Base-by-base conservation (phyloP, 441 rosid genomes). In the Erysimum cheiri region DNA sequence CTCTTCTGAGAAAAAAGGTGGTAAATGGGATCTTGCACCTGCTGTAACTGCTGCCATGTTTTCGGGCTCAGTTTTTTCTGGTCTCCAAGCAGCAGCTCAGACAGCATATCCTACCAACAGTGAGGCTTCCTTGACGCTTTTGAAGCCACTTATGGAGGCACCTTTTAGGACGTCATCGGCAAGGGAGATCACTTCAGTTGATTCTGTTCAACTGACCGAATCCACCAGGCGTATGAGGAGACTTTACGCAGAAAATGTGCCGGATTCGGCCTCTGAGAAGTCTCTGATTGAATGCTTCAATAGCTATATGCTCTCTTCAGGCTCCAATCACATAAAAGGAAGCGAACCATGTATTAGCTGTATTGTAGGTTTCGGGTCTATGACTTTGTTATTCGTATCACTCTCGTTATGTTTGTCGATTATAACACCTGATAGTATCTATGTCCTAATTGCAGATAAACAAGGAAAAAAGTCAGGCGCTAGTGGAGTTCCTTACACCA, bases 401-500 rank as follows among this genome's bases (percentile, higher is more conserved):
- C 24, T 75, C 50, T 54, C 76, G 46, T 39, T 40, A 26, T 67
- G 55, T 67, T 62, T 78, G 41, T 63, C 50, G 44, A 63, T 61
- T 73, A 40, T 26, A 55, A 31, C 70, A 61, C 72, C 43, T 50
- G 55, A 24, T 50, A 49, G 44, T 58, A 61, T 73, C 69, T 36
- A 57, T 9, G 37, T 70, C 14, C 66, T 70, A 60, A 75, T 39
- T 75, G 79, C 84, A 92, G 99, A 85, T 88, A 48, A 85, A 90
- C 83, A 87, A 83, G 77, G 98, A 87, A 72, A 92, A 87, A 80
- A 55, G 83, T 13, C 98, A 88, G 80, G 99, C 97, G 29, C 73
- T 95, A 73, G 85, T 92, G 47, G 99, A 95, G 80, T 92, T 95
- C 84, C 94, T 92, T 64, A 92, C 98, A 22, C 94, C 97, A 8